Evolutionary conservation across 2,329 filamentous ascomycete genomes (phyloP).

Genomic region (Reticulascus tulasneorum): DNA sequence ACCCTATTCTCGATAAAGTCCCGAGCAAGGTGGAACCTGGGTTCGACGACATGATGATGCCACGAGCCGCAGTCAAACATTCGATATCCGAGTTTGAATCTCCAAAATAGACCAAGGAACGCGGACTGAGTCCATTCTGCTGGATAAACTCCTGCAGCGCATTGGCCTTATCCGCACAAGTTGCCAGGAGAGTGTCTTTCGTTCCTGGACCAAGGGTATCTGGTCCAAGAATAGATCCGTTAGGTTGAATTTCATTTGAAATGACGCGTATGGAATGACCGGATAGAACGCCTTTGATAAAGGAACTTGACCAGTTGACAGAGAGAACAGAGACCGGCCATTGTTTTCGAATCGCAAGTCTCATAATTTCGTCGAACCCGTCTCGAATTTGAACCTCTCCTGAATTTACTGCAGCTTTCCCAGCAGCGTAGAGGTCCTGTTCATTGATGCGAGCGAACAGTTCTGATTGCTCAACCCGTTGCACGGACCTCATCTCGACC

Average conservation of each 20-base stretch:
- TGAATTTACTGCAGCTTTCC: slow-evolving; percentile 27
- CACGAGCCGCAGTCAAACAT: slow-evolving; percentile 42
- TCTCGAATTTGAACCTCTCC: slow-evolving; percentile 31
- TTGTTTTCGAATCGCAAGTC: slow-evolving; percentile 19
- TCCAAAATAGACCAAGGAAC: slow-evolving; percentile 50
- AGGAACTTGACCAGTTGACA: slow-evolving; percentile 47
- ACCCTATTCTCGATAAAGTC: slow-evolving; percentile 24
- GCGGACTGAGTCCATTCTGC: no score
- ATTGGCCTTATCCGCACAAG: slow-evolving; percentile 42
- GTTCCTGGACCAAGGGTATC: slow-evolving; percentile 19
- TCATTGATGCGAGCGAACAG: slow-evolving; percentile 39
- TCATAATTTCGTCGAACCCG: slow-evolving; percentile 34
- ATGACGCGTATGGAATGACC: slow-evolving; percentile 29
- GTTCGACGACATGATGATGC: slow-evolving; percentile 41
- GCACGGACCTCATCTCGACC: slow-evolving; percentile 44
- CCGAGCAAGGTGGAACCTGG: slow-evolving; percentile 18
- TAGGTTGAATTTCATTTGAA: slow-evolving; percentile 38
- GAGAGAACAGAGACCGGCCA: slow-evolving; percentile 43
- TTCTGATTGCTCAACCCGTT: slow-evolving; percentile 35
- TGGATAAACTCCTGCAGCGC: no score
- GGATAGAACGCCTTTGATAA: slow-evolving; percentile 41
- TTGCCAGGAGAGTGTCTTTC: slow-evolving; percentile 27
- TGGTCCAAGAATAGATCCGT: slow-evolving; percentile 39
- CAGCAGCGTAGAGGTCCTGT: slow-evolving; percentile 31
- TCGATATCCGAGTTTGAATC: slow-evolving; percentile 55